Base-by-base conservation (phyloP, 352 stramenopile genomes). In the Phytophthora rubi region DNA sequence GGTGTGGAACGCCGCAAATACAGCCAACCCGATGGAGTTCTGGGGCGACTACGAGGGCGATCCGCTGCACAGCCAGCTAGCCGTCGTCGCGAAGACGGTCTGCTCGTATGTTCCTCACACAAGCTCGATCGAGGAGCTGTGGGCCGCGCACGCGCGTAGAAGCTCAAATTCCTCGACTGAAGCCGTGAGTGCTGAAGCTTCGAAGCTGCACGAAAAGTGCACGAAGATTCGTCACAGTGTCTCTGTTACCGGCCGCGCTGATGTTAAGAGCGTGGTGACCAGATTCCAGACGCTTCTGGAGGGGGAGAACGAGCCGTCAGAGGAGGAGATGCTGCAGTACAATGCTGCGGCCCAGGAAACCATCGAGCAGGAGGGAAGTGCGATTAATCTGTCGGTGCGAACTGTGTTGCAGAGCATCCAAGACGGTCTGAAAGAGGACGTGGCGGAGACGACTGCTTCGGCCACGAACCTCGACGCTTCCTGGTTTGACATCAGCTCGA, bases 21-120 rank as follows among this genome's bases (percentile, higher is more conserved):
- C 72, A 6, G 70, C 61, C 33, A 77, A 44, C 39, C 72, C 72
- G 18, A 64, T 80, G 58, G 63, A 76, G 39, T 82, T 82, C 57
- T 82, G 75, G 75, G 59, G 62, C 44, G 75, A 82, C 35, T 82
- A 76, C 23, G 75, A 82, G 59, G 72, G 71, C 18, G 72, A 80
- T 49, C 64, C 58, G 10, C 23, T 70, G 10, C 75, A 82, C 59
- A 62, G 61, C 6, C 75, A 82, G 54, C 68, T 82, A 5, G 75
- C 75, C 12, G 2, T 55, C 16, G 61, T 82, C 4, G 75, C 68
- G 1, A 78, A 79, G 15, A 72, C 49, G 6, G 62, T 80, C 26
- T 78, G 72, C 54, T 68, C 75, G 2, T 82, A 68, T 21, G 65
- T 82, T 33, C 75, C 75, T 7, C 56, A 71, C 42, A 66, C 72